These are phyloP conservation scores for Phialophora expanda DNA, from an alignment of 2,329 filamentous ascomycete species.

Conservation along the genomic window DNA sequence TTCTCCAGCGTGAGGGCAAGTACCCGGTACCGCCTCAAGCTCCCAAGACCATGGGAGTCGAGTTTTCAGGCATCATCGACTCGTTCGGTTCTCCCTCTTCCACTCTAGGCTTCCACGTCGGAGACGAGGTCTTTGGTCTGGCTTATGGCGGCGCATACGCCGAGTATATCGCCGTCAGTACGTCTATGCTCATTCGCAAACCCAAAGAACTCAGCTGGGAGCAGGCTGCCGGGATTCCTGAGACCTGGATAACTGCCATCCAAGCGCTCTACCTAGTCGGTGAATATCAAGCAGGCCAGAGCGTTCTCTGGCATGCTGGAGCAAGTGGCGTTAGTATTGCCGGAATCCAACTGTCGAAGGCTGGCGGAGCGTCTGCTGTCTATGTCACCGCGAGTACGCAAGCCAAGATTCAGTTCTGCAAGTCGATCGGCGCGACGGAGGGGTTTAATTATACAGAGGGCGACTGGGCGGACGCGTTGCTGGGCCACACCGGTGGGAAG, in stretches of 20 bases:
- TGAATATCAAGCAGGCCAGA: constrained; percentile 72
- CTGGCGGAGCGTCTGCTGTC: constrained; percentile 70
- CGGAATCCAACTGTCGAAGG: constrained; percentile 78
- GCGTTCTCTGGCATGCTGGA: constrained; percentile 88
- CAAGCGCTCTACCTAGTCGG: constrained; percentile 89
- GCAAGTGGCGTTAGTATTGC: constrained; percentile 87
- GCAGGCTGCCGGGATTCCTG: constrained; percentile 78
- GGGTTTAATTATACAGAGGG: constrained; percentile 83
- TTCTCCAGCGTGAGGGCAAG: constrained; percentile 53
- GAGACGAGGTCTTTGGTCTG: constrained; percentile 67
- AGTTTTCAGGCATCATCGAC: constrained; percentile 54
- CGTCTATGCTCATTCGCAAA: constrained; percentile 82
- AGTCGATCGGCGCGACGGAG: constrained; percentile 74
- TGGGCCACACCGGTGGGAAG: constrained; percentile 71
- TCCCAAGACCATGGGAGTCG: constrained; percentile 52
- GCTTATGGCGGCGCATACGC: constrained; percentile 89
- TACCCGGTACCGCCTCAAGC: constrained; percentile 56
- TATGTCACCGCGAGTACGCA: constrained; percentile 81
- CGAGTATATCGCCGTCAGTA: constrained; percentile 77
- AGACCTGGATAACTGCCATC: constrained; percentile 86
- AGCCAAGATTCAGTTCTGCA: constrained; percentile 79
- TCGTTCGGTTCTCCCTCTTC: constrained; percentile 55
- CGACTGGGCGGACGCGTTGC: constrained; percentile 75
- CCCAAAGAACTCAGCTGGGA: constrained; percentile 73
- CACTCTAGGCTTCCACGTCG: constrained; percentile 38